Evolutionary conservation across 768 basidiomycete genomes (phyloP), one percentile per base, ranked within the genome.

Genomic region (Suillus sp.): DNA sequence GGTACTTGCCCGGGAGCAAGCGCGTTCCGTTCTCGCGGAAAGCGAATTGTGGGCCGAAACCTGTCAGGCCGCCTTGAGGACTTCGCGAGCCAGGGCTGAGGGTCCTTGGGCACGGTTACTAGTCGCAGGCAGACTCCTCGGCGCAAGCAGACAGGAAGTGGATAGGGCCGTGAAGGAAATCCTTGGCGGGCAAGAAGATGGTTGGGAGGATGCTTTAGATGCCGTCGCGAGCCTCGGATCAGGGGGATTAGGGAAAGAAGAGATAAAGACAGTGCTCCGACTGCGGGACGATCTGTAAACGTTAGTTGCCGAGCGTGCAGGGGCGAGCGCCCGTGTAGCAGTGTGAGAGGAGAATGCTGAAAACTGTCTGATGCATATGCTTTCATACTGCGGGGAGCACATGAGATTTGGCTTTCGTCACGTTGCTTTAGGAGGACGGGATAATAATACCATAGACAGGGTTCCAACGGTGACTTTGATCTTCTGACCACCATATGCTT

Each of bases 11-110:
- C 72, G 65, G 4, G 25, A 61, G 3, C 89, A 93, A 61, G 92
- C 89, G 5, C 82, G 80, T 63, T 77, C 78, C 25, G 81, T 96
- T 25, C 79, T 79, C 25, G 83, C 84, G 1, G 95, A 99, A 74
- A 87, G 86, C 78, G 83, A 88, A 70, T 81, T 93, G 55, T 95
- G 95, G 95, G 81, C 89, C 6, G 90, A 93, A 75, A 90, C 91
- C 8, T 92, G 88, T 63, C 83, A 85, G 32, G 75, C 78, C 25
- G 89, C 86, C 2, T 75, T 94, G 43, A 71, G 65, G n/a, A 68
- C 67, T n/a, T 74, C 74, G 22, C 81, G 73, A 67, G 78, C 75
- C 59, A 83, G 86, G 20, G 82, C 89, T 1, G 89, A 90, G 70
- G 84, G 83, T 0, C 92, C 93, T 3, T 96, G 96, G 95, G 78